These are phyloP conservation scores for Fraxinus latifolia DNA, from an alignment of 305 asterid species.

Conservation along the genomic window DNA sequence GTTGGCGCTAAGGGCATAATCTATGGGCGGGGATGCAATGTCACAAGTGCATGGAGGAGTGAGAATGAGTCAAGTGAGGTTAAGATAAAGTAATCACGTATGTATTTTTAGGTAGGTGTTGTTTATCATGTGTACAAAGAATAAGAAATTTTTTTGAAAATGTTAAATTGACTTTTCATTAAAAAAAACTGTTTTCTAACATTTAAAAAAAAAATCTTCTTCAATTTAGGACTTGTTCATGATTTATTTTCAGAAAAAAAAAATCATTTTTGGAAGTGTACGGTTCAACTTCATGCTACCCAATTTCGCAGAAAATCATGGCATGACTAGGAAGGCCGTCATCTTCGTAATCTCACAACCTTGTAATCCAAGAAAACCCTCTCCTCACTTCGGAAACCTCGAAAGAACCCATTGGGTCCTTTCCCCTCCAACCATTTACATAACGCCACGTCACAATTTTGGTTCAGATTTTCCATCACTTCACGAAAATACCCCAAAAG, in stretches of 20 bases:
- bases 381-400: neutral
- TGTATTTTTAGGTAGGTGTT: neutral
- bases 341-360: neutral
- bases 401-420: conserved; percentile 16
- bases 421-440: conserved; percentile 25
- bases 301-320: neutral
- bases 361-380: neutral
- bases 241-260: neutral
- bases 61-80: neutral
- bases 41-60: neutral
- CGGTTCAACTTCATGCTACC: neutral
- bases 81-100: neutral
- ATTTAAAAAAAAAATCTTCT: neutral
- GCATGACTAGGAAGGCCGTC: neutral
- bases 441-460: conserved; percentile 27
- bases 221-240: neutral
- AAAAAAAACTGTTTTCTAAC: neutral
- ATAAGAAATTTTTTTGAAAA: neutral
- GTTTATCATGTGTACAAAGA: neutral
- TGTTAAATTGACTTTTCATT: neutral
- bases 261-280: neutral
- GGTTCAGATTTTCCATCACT: conserved; percentile 24
- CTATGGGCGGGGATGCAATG: neutral
- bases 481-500: conserved; percentile 23
- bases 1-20: too few relatives aligned